Evolutionary conservation across 2,329 filamentous ascomycete species (phyloP), one percentile per base, ranked within the genome.

Genomic region (Colletotrichum costaricense): DNA sequence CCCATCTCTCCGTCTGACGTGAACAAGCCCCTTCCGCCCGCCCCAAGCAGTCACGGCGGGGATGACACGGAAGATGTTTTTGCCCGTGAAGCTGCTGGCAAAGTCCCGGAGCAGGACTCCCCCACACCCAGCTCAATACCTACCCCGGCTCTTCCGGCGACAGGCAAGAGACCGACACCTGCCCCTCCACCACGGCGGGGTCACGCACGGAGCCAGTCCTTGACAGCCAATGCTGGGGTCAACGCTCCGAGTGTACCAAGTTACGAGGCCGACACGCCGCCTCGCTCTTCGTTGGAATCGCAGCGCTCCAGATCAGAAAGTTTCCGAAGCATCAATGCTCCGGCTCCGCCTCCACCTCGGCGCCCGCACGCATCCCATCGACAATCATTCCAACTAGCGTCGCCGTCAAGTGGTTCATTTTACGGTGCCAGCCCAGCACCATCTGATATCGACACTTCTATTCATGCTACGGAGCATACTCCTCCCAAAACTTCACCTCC

Each of bases 21-120:
- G 33, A 90, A 91, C 79, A 93, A 93, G 77, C 90, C 91, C 4
- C 85, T 93, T 14, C 90, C 92, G 2, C 86, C 87, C 1, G 84
- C 88, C 4, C 89, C 89, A 2, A 76, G 79, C 12, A 84, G 86
- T 46, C 84, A 83, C 49, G 86, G 82, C 74, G 85, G 88, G 28
- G 86, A 88, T 63, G 85, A 84, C 46, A 77, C 80, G 24, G 87
- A 89, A 71, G 88, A 87, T 46, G 82, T 88, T 24, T 89, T 90
- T 73, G 88, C 90, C 74, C 85, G 83, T 54, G 88, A 90, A 78
- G 83, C 87, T 46, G 87, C 86, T 19, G 88, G 87, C 42, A 89
- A 88, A 75, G 78, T 85, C 5, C 87, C 87, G 5, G 88, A 88
- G 72, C 79, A 77, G 68, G 38, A 68, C 81, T 75, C 75, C 55